Percentiles rank a stretch among this genome's conserved stretches.
Evolutionary conservation across 495 filamentous ascomycete genomes (phyloP).

Genomic region (Penicillium taxi): DNA sequence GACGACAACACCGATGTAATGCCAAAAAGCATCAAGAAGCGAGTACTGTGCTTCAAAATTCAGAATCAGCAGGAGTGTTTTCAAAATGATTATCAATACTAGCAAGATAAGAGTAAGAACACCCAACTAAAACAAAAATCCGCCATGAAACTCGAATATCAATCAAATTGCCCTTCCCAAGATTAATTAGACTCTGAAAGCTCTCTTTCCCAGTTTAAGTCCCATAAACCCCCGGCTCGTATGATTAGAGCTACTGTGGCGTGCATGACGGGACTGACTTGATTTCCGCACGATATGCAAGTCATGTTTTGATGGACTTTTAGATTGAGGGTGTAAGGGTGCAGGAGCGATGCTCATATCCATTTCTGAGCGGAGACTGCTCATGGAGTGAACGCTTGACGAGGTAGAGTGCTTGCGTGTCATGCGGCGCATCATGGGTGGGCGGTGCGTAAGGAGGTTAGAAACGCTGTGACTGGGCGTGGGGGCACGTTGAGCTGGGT

Average conservation of each 20-base stretch:
- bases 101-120: too few species aligned
- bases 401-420: constrained; percentile 44
- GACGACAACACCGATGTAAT: too few species aligned
- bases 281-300: constrained; percentile 8
- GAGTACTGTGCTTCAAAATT: too few species aligned
- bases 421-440: constrained; percentile 24
- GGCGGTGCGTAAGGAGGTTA: constrained; percentile 17
- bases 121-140: too few species aligned
- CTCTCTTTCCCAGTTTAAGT: constrained; percentile 26
- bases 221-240: constrained; percentile 30
- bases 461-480: constrained; percentile 20
- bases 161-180: neutral
- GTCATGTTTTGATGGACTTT: constrained; percentile 6
- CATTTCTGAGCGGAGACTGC: constrained; percentile 49
- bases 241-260: constrained; percentile 16
- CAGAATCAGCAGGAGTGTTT: too few species aligned
- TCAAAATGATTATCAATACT: too few species aligned
- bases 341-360: constrained; percentile 21
- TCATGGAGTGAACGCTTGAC: constrained; percentile 67
- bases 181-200: constrained; percentile 20
- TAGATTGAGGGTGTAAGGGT: constrained; percentile 3
- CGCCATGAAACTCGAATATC: too few species aligned
- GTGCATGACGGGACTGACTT: constrained; percentile 15
- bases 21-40: too few species aligned
- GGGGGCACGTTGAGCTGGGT: constrained; percentile 18